Base-by-base conservation (phyloP, 2,329 filamentous ascomycete genomes). In the Botryotinia globosa region DNA sequence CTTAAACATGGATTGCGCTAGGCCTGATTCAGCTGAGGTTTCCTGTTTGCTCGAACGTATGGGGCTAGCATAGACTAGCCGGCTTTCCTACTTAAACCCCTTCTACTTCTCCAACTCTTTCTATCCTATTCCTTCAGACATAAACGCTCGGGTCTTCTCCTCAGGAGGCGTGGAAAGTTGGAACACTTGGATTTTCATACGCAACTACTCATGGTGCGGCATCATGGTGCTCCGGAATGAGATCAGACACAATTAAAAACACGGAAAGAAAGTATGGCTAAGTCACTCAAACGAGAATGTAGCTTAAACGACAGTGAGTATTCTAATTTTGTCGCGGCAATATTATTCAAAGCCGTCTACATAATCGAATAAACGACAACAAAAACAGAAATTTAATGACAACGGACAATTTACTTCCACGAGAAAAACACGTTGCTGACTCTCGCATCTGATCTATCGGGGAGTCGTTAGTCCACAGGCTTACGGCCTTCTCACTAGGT, bases 191-290 rank as follows among this genome's bases (percentile, higher is more conserved):
- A 0, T 18, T 16, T 0, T 54, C 2, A 29, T 18, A 18, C 2
- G 14, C 5, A 29, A 16, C n/a, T 18, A 29, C 12, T 29, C 3
- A 0, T 1, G 8, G 6, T 2, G 6, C 12, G n/a, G n/a, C n/a
- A 6, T 29, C 6, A 29, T 54, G n/a, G n/a, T 29, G 14, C 14
- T 18, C 25, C n/a, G 25, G 4, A n/a, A 51, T 51, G 48, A 51
- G 25, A 14, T 14, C 14, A 7, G 10, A 18, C 29, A 3, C n/a
- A 1, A 29, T 16, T 9, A 29, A n/a, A 16, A 29, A 54, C 3
- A 9, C n/a, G 14, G 12, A 18, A 54, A 54, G 3, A 4, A 29
- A 54, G 14, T 29, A 16, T 6, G 6, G 6, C 14, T n/a, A 18
- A 29, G 14, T 2, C 14, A 54, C 51, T 4, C 16, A 7, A 54